Conservation (phyloP, 1,284 basidiomycete genomes). For the Hymenochaete sp. region DNA sequence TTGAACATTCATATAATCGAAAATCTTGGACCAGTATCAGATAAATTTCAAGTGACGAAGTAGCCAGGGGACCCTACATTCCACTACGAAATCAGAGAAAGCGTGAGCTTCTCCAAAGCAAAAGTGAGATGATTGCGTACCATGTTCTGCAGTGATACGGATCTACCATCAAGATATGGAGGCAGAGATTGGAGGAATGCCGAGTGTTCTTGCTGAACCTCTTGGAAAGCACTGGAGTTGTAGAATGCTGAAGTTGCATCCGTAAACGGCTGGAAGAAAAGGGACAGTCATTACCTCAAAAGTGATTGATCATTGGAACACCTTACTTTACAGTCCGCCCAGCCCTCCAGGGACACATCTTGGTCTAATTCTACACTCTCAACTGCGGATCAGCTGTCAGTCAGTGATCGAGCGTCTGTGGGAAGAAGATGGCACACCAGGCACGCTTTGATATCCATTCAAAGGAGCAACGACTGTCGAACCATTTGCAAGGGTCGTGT, state of each 20-base stretch:
- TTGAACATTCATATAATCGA: constrained; percentile 44
- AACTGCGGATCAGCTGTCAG: constrained; percentile 19
- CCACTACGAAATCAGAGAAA: constrained; percentile 13
- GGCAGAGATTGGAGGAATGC: constrained; percentile 36
- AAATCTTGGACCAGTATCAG: constrained; percentile 29
- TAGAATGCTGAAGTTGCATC: constrained; percentile 21
- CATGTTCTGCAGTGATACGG: constrained; percentile 35
- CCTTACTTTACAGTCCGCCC: constrained; percentile 31
- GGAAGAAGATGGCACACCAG: constrained; percentile 10
- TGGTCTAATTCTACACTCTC: constrained; percentile 33
- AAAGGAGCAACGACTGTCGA: constrained; percentile 31
- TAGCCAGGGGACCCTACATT: constrained; percentile 7
- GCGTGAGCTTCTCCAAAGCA: background rate
- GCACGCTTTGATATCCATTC: constrained; percentile 32
- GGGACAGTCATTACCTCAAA: background rate
- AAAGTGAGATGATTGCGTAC: constrained; percentile 19
- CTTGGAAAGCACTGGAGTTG: constrained; percentile 27
- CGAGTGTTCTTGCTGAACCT: constrained; percentile 27
- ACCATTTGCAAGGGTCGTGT: constrained; percentile 35
- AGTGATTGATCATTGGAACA: background rate
- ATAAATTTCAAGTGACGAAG: background rate
- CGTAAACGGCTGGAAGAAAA: constrained; percentile 16
- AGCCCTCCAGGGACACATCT: constrained; percentile 36
- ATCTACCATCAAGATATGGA: constrained; percentile 33
- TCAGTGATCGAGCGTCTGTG: background rate